Base-by-base conservation (phyloP, 2,329 filamentous ascomycete species). In the Fusarium scirpi region DNA sequence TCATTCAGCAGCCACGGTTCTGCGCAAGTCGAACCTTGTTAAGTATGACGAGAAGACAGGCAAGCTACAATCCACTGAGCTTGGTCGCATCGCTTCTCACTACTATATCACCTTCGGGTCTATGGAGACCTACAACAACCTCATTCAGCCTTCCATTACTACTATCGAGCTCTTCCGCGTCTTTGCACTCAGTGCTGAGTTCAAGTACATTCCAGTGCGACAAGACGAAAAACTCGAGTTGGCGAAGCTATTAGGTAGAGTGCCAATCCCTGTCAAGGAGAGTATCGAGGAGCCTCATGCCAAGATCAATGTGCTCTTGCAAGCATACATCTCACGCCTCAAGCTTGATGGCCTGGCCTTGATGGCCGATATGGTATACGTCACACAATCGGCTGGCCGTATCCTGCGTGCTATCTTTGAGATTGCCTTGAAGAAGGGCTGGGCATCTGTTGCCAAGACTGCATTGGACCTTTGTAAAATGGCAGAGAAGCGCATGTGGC, bases 401-500 rank as follows among this genome's bases (percentile, higher is more conserved):
- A 98, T 99, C 74, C 84, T 99, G 47, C 90, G 96, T 60, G 96
- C 96, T 0, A 91, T 99, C 52, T 99, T 98, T 72, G 97, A 99
- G 82, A 98, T 99, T 58, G 92, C 93, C n/a, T 83, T 99, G 71
- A 97, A 95, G 83, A 98, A 98, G 81, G 95, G 95, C 34, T 99
- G 95, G 95, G 90, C 96, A 1, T 91, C 90, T 18, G 96, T 98
- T 6, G 93, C 96, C 11, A 97, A 96, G 83, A 94, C 92, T 67
- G 94, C 96, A 1, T 85, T 99, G 44, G 93, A 97, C 75, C 87
- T 99, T 56, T 99, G 97, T 83, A 99, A 99, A 84, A 98, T 97
- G 94, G 96, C 95, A 0, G 96, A 99, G 84, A 97, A 97, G 85
- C 89, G 97, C 52, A 99, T 99, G 97, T 99, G 96, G 96, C 94